Conservation (phyloP, 1,284 basidiomycete species). For the Sanghuangporus sanghuang region DNA sequence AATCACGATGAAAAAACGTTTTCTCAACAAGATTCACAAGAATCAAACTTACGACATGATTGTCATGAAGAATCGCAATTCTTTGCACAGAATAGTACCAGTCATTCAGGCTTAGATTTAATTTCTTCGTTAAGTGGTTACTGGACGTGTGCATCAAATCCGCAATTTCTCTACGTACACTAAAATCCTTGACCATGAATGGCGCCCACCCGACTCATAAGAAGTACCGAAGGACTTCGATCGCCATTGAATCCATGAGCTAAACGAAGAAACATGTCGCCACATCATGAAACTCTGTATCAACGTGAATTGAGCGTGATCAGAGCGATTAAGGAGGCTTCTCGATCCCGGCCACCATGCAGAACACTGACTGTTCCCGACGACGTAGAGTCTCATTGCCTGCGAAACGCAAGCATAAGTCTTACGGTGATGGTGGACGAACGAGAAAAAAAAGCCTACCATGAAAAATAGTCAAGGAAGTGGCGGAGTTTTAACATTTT, state of each 20-base stretch:
- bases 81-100: too few species aligned
- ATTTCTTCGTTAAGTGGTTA: too few species aligned
- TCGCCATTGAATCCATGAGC: too few species aligned
- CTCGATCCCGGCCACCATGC: slow-evolving; percentile 45
- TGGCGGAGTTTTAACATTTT: slow-evolving; percentile 16
- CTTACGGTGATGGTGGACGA: slow-evolving; percentile 26
- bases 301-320: slow-evolving; percentile 58
- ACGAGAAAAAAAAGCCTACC: slow-evolving; percentile 39
- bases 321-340: slow-evolving; percentile 76
- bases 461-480: slow-evolving; percentile 24
- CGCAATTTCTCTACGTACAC: too few species aligned
- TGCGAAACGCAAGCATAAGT: slow-evolving; percentile 52
- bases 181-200: too few species aligned
- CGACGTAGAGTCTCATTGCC: slow-evolving; percentile 38
- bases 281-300: slow-evolving; percentile 77
- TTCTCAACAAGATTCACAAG: not conserved
- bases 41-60: too few species aligned
- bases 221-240: too few species aligned
- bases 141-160: too few species aligned
- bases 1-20: not conserved
- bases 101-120: too few species aligned
- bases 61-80: too few species aligned
- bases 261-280: slow-evolving; percentile 38
- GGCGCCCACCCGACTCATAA: too few species aligned
- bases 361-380: slow-evolving; percentile 30